Evolutionary conservation across 345 rosid genomes (phyloP), one percentile per base, ranked within the genome.

Genomic region (Acer saccharum): DNA sequence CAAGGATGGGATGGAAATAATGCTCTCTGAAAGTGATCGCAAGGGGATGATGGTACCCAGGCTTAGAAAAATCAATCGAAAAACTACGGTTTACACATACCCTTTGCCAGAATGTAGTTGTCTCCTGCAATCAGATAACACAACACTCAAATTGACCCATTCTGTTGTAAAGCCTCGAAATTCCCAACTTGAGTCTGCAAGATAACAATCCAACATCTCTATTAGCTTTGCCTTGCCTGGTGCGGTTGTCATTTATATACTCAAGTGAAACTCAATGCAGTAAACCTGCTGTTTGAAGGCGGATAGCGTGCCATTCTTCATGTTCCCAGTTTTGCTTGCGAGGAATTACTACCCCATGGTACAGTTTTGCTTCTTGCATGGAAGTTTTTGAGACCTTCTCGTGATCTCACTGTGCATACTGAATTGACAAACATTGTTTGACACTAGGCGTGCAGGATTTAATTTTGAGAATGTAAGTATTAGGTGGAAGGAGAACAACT

Each of bases 81-180:
- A 95, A 81, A 93, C 94, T 77, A 90, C 98, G 8, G 85, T 95
- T 78, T 93, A 95, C 84, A 83, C 89, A 0, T 93, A 86, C 74
- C 99, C 98, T 66, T 89, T 93, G 82, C 96, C 99, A 1, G 99
- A 93, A 79, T 92, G 98, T 46, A 84, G 87, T 23, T 95, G 98
- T 79, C 91, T 95, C 60, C 93, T 85, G 78, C 79, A 82, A 55
- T 79, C 89, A 8, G 76, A 85, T 43, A 89, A 91, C 86, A 83
- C 92, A 54, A 81, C 80, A 7, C 79, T 75, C 20, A 77, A 74
- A 76, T 68, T 75, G 72, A 78, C 88, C 23, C 75, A 79, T 21
- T 66, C 78, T 61, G 27, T 48, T 61, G 27, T 48, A 43, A 69
- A 65, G 48, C 44, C 50, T 63, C 70, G 44, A 32, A 69, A 46